Base-by-base conservation (phyloP, 345 rosid genomes). In the Eucalyptus microcorys region DNA sequence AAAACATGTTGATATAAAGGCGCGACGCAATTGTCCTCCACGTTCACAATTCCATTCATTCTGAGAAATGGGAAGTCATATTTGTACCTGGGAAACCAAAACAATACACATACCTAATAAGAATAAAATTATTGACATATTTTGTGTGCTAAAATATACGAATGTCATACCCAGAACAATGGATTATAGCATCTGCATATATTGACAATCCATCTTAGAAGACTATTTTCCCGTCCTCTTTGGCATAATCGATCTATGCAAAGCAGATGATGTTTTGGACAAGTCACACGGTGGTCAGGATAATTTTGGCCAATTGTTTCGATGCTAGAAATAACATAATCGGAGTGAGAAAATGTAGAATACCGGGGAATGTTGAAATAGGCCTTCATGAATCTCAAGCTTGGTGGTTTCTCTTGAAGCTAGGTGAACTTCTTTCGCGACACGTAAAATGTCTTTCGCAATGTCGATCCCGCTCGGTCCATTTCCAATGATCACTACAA, bases 1-100 rank as follows among this genome's bases (percentile, higher is more conserved):
- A 90, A 90, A 50, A 87, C 86, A 26, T 90, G 89, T 32, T 90
- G 43, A 79, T 90, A 90, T 6, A 90, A 87, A 37, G 91, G 91
- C 17, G 59, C 80, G 34, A 87, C 87, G 34, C 89, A 79, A 32
- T 87, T 87, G 32, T 90, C 91, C n/a, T 90, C 91, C 85, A 90
- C 91, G 24, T 49, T 84, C 53, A 90, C 89, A 4, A 85, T 66
- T 34, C 85, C 89, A 49, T 84, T 49, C 10, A 85, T 84, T 50
- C 53, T 83, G 4, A 89, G 85, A 71, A 89, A 89, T 30, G 89
- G 91, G 71, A 81, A 87, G 45, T 27, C 40, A 15, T 43, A 87
- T 8, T 84, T 89, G 85, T 87, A 87, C 71, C 91, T 87, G 5
- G 9, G 47, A 27, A 42, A 59, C 34, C 42, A 43, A 19, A 87